Evolutionary conservation across 345 rosid genomes (phyloP).

Genomic region (Gynandropsis gynandra): DNA sequence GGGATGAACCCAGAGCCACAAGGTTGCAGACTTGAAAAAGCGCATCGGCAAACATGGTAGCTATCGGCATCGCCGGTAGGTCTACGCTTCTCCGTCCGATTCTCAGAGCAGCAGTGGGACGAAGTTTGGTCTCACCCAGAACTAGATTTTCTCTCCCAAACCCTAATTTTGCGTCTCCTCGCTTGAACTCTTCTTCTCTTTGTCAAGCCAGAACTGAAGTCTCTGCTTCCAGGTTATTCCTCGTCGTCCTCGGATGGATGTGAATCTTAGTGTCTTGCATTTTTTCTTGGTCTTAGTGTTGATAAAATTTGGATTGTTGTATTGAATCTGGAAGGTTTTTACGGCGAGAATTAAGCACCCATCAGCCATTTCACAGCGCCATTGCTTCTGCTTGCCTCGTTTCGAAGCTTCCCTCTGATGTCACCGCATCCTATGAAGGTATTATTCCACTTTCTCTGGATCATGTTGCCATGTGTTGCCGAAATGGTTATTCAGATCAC

Average conservation of each 20-base stretch:
- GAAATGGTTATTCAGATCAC: neutral
- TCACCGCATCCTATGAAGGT: conserved; percentile 42
- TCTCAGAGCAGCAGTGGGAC: conserved; percentile 25
- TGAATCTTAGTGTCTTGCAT: neutral
- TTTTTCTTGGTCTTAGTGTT: neutral
- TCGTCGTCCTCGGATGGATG: neutral
- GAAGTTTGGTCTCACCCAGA: conserved; percentile 19
- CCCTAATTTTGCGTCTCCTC: conserved; percentile 26
- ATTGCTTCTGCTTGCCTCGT: conserved; percentile 69
- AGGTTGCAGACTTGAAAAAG: conserved; percentile 5
- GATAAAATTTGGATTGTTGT: conserved; percentile 4
- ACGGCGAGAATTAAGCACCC: conserved; percentile 58
- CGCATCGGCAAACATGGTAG: conserved; percentile 28
- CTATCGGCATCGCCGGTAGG: conserved; percentile 41
- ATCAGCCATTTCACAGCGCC: conserved; percentile 51
- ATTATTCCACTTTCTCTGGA: neutral
- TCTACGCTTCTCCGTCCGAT: conserved; percentile 36
- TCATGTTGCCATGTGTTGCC: neutral
- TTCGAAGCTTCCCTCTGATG: conserved; percentile 55
- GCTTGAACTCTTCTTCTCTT: conserved; percentile 25
- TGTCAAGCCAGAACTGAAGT: conserved; percentile 28
- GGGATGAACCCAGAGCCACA: neutral
- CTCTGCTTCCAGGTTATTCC: conserved; percentile 28
- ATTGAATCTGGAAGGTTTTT: conserved; percentile 35
- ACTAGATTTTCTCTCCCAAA: conserved; percentile 26